Evolutionary conservation across 2,329 filamentous ascomycete species (phyloP), one percentile per base, ranked within the genome.

Genomic region (Aspergillus hiratsukae): DNA sequence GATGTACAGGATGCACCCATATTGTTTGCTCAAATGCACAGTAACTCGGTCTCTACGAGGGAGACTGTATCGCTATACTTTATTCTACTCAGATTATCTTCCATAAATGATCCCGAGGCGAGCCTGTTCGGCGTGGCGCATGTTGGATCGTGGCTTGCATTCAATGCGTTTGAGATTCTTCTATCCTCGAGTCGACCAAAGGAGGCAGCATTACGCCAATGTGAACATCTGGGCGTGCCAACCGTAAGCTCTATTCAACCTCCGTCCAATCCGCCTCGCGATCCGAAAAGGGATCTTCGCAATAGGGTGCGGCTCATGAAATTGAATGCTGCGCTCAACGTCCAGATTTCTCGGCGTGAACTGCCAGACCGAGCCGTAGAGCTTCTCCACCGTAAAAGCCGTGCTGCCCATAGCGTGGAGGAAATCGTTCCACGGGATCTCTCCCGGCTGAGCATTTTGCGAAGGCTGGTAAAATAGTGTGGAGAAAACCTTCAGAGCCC

Each of bases 311-410:
- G 84, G 83, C 63, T 86, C 82, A 59, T 87, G 82, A 58, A 86
- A 83, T 53, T 84, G 80, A 31, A 87, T 86, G 25, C 75, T 77
- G 3, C 78, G 68, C 41, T 77, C 71, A 0, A 78, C 72, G 52
- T 79, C 74, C 23, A 77, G 57, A 3, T 61, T 62, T 4, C 65
- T 65, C 3, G 79, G 80, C 14, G 71, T 74, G 58, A 87, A 87
- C 10, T 84, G 80, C 84, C 84, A 87, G 0, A 80, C 80, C 1
- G 81, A 86, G 0, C 83, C 82, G 57, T 85, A 84, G 0, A 86
- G 73, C 68, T 87, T 86, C 67, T 83, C 71, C 0, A 76, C 76
- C 0, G 63, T 57, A 53, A 87, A 85, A 0, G 82, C 83, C 0
- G 75, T 73, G 0, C 72, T 71, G 0, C 62, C 59, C 78, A 85